A percentile compares a stretch with the other conserved stretches of the same genome.
phyloP scores from a whole-genome alignment of 2,329 filamentous ascomycete genomes.

The Pestalotiopsis sp. region DNA sequence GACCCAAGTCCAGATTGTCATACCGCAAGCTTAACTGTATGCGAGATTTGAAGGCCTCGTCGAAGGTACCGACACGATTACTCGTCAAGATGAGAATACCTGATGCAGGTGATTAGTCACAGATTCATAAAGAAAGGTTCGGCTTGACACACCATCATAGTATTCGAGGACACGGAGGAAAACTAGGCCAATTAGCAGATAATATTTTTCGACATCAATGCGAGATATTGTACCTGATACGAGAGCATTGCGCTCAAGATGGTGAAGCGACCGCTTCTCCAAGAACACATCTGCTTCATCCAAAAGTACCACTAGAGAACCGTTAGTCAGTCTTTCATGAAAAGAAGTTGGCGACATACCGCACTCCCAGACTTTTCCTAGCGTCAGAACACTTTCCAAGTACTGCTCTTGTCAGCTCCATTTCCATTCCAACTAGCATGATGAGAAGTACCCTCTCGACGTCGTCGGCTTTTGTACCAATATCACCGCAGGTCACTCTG shows the following conservation, averaged over 20 bases:
- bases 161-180: neutral
- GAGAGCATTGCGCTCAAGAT: slow-evolving; percentile 37
- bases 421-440: too few species aligned
- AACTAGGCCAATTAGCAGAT: neutral
- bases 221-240: slow-evolving; percentile 23
- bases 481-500: slow-evolving; percentile 30
- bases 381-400: slow-evolving; percentile 28
- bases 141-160: neutral
- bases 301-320: slow-evolving; percentile 29
- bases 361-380: slow-evolving; percentile 34
- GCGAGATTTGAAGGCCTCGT: neutral
- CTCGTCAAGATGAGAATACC: neutral
- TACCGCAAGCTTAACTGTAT: neutral
- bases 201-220: neutral
- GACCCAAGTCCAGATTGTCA: neutral
- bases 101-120: neutral
- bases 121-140: too few species aligned
- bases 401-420: slow-evolving; percentile 16
- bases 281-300: slow-evolving; percentile 43
- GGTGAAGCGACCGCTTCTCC: slow-evolving; percentile 29
- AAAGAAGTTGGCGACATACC: too few species aligned
- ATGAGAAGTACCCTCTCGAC: slow-evolving; percentile 25
- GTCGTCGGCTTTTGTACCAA: slow-evolving; percentile 30
- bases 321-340: neutral
- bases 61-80: neutral